phyloP scores from a whole-genome alignment of 2,329 filamentous ascomycete species.

The Aspergillus piperis region DNA sequence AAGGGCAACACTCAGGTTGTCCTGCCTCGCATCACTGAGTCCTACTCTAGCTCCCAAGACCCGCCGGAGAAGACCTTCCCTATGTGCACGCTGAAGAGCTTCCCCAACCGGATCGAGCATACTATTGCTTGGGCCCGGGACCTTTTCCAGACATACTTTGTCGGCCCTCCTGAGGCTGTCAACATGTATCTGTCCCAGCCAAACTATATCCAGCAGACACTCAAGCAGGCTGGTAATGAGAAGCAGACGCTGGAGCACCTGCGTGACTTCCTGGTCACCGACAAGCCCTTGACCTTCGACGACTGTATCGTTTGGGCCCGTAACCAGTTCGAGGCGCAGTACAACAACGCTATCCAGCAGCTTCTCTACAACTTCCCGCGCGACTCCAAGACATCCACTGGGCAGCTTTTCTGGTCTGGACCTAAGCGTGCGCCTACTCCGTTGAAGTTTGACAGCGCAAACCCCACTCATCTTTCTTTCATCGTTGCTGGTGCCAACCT shows the following conservation, averaged over 20 bases:
- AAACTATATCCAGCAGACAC: slow-evolving; percentile 80
- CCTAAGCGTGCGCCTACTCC: slow-evolving; percentile 94
- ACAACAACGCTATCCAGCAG: slow-evolving; percentile 94
- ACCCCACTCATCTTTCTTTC: slow-evolving; percentile 85
- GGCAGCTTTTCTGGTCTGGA: slow-evolving; percentile 95
- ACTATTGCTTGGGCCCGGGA: slow-evolving; percentile 98
- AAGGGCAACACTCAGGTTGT: slow-evolving; percentile 99
- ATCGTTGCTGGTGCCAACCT: slow-evolving; percentile 86
- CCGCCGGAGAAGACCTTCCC: slow-evolving; percentile 98
- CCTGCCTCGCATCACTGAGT: slow-evolving; percentile 87
- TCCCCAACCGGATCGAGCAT: slow-evolving; percentile 97
- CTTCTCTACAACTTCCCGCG: slow-evolving; percentile 96
- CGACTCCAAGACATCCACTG: slow-evolving; percentile 82
- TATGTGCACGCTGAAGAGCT: slow-evolving; percentile 96
- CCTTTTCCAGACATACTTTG: slow-evolving; percentile 90
- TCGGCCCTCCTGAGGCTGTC: slow-evolving; percentile 88
- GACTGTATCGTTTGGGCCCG: slow-evolving; percentile 97
- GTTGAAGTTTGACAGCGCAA: slow-evolving; percentile 81
- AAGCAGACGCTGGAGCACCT: slow-evolving; percentile 91
- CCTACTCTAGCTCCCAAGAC: slow-evolving; percentile 95
- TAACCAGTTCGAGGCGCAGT: slow-evolving; percentile 91
- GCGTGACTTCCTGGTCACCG: slow-evolving; percentile 84
- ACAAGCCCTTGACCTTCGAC: slow-evolving; percentile 89
- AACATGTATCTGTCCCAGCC: slow-evolving; percentile 92
- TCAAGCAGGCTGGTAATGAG: slow-evolving; percentile 93